Base-by-base conservation (phyloP, 2,329 filamentous ascomycete genomes). In the Fusarium sterilihyphosum region DNA sequence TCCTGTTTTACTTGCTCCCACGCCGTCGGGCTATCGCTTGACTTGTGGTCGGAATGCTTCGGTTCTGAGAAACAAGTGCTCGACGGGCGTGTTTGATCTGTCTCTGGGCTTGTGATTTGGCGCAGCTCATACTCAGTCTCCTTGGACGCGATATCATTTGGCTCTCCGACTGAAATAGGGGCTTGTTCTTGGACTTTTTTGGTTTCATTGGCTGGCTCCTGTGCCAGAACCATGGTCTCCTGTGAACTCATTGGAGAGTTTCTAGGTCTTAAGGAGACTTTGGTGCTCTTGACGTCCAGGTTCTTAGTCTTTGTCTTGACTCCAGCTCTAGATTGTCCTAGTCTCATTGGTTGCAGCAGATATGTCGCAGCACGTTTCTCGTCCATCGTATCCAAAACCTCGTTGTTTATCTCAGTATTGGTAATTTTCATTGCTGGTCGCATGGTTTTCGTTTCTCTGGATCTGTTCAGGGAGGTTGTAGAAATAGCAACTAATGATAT, bases 1-100 rank as follows among this genome's bases (percentile, higher is more conserved):
- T 65, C 43, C 26, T 63, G 62, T 20, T 57, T 29, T 17, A 73
- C 63, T 33, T 44, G 50, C 35, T 52, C 46, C 73, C 73, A 70
- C 6, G 31, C 17, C 4, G 12, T 37, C 6, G 13, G 3, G 17
- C 29, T 17, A 22, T 26, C 9, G 29, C 31, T 46, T 20, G 49
- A 8, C 20, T 33, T 47, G 14, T 24, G 2, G 2, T 9, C 17
- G 29, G 26, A 18, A 22, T 31, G 31, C 38, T 70, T 50, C 13
- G 40, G 18, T 18, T 22, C 26, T 24, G 14, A 7, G 26, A 22
- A 44, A 22, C 12, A 64, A 24, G 6, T 26, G 52, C 64, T 68
- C 17, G 40, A 49, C 24, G 22, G 31, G 9, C 20, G 35, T 16
- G 46, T 47, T 53, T n/a, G 26, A 33, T 52, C 44, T 18, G 40